These are phyloP conservation scores for Crassisporium funariophilum DNA, from an alignment of 768 basidiomycete species.

Conservation along the genomic window DNA sequence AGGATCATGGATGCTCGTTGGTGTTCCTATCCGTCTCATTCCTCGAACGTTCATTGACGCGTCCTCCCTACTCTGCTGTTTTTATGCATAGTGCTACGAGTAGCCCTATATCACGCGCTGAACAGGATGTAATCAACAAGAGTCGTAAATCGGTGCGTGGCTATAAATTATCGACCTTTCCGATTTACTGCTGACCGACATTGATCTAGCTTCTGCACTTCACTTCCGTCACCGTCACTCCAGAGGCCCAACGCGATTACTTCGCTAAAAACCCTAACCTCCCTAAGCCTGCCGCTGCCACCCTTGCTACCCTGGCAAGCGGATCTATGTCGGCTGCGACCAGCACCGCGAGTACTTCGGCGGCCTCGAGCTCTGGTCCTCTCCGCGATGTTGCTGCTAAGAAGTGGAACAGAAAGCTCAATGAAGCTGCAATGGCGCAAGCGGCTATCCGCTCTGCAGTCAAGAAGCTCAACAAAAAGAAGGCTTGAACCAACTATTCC, in stretches of 20 bases:
- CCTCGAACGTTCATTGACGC: not conserved
- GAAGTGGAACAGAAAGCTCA: slow-evolving; percentile 12
- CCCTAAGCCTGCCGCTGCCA: not conserved
- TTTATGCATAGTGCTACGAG: slow-evolving; percentile 19
- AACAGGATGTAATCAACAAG: slow-evolving; percentile 32
- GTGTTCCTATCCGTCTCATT: slow-evolving; percentile 5
- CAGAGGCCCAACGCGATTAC: slow-evolving; percentile 11
- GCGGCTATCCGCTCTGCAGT: slow-evolving; percentile 7
- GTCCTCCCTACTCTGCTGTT: not conserved
- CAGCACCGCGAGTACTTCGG: not conserved
- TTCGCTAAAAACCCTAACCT: slow-evolving; percentile 9
- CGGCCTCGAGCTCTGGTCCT: not conserved
- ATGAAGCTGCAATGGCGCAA: slow-evolving; percentile 11
- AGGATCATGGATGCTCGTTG: slow-evolving; percentile 30
- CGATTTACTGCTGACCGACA: not conserved
- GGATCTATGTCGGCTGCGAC: slow-evolving; percentile 3
- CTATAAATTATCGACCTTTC: no score
- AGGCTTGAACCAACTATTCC: not conserved
- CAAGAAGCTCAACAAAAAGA: slow-evolving; percentile 14
- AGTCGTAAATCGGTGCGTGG: slow-evolving; percentile 28
- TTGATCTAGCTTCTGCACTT: slow-evolving; percentile 9
- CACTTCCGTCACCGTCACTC: slow-evolving; percentile 16
- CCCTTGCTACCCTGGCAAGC: not conserved
- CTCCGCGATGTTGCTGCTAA: slow-evolving; percentile 5
- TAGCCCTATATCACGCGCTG: slow-evolving; percentile 26